Evolutionary conservation across 2,329 filamentous ascomycete species (phyloP).

Genomic region (Talaromyces marneffei): DNA sequence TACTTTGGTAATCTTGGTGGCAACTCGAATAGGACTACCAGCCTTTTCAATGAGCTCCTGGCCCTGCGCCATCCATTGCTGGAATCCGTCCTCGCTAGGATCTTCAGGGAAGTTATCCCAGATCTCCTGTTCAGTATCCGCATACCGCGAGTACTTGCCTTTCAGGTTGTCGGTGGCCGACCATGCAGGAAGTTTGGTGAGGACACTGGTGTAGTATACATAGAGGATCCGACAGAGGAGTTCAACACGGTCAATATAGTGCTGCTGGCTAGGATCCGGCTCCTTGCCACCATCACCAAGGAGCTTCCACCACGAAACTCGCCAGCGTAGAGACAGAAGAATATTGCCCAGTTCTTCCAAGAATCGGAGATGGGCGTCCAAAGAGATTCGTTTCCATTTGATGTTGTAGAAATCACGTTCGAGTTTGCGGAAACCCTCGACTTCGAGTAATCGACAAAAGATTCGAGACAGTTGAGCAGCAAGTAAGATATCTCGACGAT

Average conservation of each 20-base stretch:
- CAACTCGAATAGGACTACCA: conserved; percentile 28
- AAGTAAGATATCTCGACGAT: conserved; percentile 36
- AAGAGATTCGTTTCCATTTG: conserved; percentile 40
- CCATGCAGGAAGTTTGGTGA: conserved; percentile 39
- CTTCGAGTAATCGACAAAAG: conserved; percentile 42
- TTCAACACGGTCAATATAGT: conserved; percentile 37
- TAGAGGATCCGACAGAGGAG: conserved; percentile 41
- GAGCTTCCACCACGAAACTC: conserved; percentile 41
- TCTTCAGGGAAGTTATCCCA: conserved; percentile 41
- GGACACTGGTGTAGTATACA: conserved; percentile 42
- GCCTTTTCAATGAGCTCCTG: conserved; percentile 36
- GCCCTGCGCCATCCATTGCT: conserved; percentile 37
- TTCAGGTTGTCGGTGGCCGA: conserved; percentile 32
- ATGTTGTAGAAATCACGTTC: conserved; percentile 43
- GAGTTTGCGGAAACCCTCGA: conserved; percentile 41
- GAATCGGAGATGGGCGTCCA: conserved; percentile 39
- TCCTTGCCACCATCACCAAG: conserved; percentile 35
- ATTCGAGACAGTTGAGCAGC: conserved; percentile 43
- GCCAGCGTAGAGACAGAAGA: conserved; percentile 41
- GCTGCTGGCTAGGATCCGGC: conserved; percentile 33
- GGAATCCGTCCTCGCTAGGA: conserved; percentile 36
- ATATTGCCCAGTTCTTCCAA: conserved; percentile 36
- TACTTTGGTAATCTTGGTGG: conserved; percentile 12
- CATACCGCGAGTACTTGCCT: conserved; percentile 38
- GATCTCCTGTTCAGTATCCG: conserved; percentile 35